A percentile compares a stretch with the other conserved stretches of the same genome.
Conservation (phyloP, 2,329 filamentous ascomycete species). For the Chaetomium globosum region DNA sequence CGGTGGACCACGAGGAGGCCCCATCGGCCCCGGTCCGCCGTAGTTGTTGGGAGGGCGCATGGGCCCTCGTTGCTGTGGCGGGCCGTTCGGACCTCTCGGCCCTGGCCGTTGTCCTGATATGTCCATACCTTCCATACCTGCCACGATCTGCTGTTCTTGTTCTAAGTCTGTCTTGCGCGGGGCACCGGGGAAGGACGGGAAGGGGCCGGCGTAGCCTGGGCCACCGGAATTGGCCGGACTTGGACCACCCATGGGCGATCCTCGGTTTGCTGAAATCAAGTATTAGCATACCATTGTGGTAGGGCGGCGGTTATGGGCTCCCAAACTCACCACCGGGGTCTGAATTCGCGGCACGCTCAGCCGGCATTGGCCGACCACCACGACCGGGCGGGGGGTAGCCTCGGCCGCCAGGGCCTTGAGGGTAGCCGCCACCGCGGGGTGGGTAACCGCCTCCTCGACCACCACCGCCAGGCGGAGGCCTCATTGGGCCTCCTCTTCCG, state of each 20-base stretch:
- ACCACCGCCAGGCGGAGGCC: conserved; percentile 47
- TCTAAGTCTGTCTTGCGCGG: conserved; percentile 46
- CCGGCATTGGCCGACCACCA: conserved; percentile 48
- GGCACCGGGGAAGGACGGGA: conserved; percentile 49
- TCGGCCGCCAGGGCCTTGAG: conserved; percentile 43
- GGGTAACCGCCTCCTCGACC: conserved; percentile 46
- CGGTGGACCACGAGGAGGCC: conserved; percentile 42
- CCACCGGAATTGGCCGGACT: conserved; percentile 36
- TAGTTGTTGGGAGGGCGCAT: conserved; percentile 41
- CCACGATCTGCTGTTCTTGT: conserved; percentile 47
- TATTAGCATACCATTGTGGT: conserved; percentile 4
- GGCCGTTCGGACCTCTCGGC: conserved; percentile 38
- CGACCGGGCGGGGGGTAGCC: conserved; percentile 43
- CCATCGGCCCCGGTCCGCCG: conserved; percentile 36
- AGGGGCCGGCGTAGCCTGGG: conserved; percentile 47
- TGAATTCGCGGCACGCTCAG: conserved; percentile 44
- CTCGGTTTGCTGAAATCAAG: conserved; percentile 37
- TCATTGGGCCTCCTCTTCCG: conserved; percentile 51
- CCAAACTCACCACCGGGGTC: conserved; percentile 48
- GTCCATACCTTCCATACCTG: conserved; percentile 48
- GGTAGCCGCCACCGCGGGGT: conserved; percentile 42
- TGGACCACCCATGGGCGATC: conserved; percentile 41
- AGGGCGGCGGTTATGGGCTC: conserved; percentile 2
- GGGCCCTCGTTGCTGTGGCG: conserved; percentile 41
- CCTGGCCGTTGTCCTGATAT: conserved; percentile 41